Evolutionary conservation across 1,139 yeast genomes (phyloP).

Genomic region (Pichia kudriavzevii): DNA sequence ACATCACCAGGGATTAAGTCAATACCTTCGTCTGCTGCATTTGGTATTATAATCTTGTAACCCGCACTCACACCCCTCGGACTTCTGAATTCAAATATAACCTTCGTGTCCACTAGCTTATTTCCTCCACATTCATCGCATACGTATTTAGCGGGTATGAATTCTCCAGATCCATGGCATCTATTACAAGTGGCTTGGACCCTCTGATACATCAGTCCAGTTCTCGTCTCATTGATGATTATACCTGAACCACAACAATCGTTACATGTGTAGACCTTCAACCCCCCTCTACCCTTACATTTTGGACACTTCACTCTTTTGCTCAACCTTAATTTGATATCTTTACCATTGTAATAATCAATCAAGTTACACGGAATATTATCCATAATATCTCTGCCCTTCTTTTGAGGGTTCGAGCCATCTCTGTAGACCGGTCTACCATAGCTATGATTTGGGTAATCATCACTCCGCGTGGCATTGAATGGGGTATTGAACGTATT

Average conservation of each 20-base stretch:
- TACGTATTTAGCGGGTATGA: constrained; percentile 27
- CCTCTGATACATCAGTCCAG: constrained; percentile 28
- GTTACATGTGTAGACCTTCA: constrained; percentile 25
- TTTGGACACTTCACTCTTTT: constrained; percentile 34
- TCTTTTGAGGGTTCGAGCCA: too few species aligned
- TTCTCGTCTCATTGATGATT: constrained; percentile 23
- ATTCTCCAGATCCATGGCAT: constrained; percentile 35
- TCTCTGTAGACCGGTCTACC: too few species aligned
- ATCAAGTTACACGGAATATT: constrained; percentile 36
- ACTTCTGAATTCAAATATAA: constrained; percentile 43
- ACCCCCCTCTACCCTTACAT: constrained; percentile 42
- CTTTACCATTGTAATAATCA: constrained; percentile 44
- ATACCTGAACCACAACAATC: constrained; percentile 36
- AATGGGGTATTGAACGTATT: constrained; percentile 4
- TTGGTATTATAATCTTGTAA: constrained; percentile 42
- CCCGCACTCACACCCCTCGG: constrained; percentile 48
- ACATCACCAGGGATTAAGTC: constrained; percentile 61
- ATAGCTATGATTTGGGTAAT: neutral
- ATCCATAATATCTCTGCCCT: constrained; percentile 43
- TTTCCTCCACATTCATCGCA: constrained; percentile 38
- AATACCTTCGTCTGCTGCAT: constrained; percentile 60
- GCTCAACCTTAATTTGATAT: constrained; percentile 38
- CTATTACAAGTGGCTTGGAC: constrained; percentile 29
- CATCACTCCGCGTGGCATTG: neutral
- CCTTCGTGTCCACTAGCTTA: constrained; percentile 36